Evolutionary conservation across 352 stramenopile genomes (phyloP), one percentile per base, ranked within the genome.

Genomic region (Blastocystis sp.): DNA sequence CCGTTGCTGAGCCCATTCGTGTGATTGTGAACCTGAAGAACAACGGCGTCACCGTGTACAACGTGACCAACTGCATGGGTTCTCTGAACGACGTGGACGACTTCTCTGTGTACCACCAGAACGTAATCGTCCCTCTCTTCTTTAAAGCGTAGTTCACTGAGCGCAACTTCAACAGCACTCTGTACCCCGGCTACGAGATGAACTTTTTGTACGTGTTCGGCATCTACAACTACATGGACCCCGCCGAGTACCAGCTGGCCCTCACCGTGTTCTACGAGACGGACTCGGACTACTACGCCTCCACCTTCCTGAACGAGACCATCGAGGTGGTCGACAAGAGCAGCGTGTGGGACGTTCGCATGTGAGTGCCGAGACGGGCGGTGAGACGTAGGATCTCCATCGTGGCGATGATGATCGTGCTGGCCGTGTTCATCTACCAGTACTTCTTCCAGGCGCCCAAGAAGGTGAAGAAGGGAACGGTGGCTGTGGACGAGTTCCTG

Each of bases 231-330:
- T 77, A 71, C 45, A 87, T 87, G 48, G 77, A 87, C n/a, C 77
- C 77, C 71, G 38, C 40, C 3, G 65, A 87, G 21, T 87, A 87
- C 43, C 77, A 87, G 65, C 28, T 87, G 57, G 77, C 77, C 71
- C 77, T 87, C 7, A 87, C 77, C 42, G 52, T 87, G 21, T 87
- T 87, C 77, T 87, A 87, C 45, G 77, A 87, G 65, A 87, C 77
- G 14, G 77, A 87, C 52, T 71, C 48, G 45, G 77, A 87, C 24
- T 87, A 74, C 52, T 87, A 87, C 43, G 77, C 77, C 57, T 62
- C 77, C 38, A 87, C 77, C 21, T 87, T 87, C 57, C 34, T 64
- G 21, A 87, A 87, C 63, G 62, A 87, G 28, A 87, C 77, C 42
- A 38, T 77, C 6, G 65, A 87, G 59, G 62, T 74, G 28, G 77